phyloP scores from a whole-genome alignment of 768 basidiomycete genomes.

The Coprinellus micaceus region DNA sequence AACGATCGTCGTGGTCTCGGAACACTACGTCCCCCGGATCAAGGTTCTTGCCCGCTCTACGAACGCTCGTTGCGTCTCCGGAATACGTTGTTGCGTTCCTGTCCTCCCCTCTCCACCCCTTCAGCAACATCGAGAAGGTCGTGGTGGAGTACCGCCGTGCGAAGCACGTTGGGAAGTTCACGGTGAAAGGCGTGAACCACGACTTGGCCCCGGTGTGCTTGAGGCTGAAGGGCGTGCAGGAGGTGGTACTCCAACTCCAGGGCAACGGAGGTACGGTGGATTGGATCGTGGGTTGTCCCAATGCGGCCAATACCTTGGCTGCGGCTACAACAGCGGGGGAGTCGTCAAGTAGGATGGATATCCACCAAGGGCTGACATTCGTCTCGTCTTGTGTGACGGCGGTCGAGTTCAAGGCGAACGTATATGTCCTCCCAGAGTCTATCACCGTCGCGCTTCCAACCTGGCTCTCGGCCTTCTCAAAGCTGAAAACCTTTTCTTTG shows the following conservation, averaged over 20 bases:
- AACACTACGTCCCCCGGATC: not conserved
- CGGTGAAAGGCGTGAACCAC: constrained; percentile 6
- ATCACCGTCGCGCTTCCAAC: constrained; percentile 16
- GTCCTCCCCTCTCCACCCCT: not conserved
- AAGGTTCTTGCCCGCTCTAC: constrained; percentile 1
- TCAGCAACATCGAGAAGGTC: constrained; percentile 1
- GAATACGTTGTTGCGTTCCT: constrained; percentile 10
- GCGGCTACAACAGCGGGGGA: not conserved
- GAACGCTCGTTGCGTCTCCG: constrained; percentile 9
- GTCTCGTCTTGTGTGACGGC: constrained; percentile 12
- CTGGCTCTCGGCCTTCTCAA: constrained; percentile 19
- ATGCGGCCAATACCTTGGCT: not conserved
- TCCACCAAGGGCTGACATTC: not conserved
- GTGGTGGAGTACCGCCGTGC: constrained; percentile 6
- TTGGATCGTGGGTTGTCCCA: constrained; percentile 3
- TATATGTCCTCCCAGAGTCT: constrained; percentile 18
- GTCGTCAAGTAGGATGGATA: not conserved
- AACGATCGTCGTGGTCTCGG: not conserved
- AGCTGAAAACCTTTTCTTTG: constrained; percentile 14
- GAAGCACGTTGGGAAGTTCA: not conserved
- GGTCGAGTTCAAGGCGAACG: constrained; percentile 19
- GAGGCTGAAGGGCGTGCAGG: not conserved
- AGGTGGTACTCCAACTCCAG: not conserved
- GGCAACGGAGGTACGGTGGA: constrained; percentile 1
- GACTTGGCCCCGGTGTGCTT: constrained; percentile 11